A percentile compares a stretch with the other conserved stretches of the same genome.
phyloP scores from a whole-genome alignment of 768 basidiomycete species.

The Lactifluus subvellereus region DNA sequence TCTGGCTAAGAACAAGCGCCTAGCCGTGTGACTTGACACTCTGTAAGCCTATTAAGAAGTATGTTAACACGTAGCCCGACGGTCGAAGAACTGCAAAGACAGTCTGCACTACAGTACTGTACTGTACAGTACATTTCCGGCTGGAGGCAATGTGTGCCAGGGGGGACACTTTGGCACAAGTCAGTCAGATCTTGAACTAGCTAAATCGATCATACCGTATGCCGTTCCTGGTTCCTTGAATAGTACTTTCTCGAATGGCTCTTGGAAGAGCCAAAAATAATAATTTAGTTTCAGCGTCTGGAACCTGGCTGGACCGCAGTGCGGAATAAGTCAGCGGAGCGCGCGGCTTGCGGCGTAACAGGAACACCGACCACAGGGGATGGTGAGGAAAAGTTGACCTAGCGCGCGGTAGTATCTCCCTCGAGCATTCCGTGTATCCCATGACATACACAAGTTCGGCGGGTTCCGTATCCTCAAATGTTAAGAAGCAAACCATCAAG shows the following conservation, averaged over 20 bases:
- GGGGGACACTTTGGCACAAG: not conserved
- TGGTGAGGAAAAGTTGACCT: not conserved
- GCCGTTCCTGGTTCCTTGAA: slow-evolving; percentile 11
- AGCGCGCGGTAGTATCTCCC: not conserved
- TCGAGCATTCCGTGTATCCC: not conserved
- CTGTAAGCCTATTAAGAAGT: not conserved
- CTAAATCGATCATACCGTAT: not conserved
- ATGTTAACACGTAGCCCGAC: not conserved
- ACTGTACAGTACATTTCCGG: too few species aligned
- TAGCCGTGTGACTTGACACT: not conserved
- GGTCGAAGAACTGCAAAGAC: not conserved
- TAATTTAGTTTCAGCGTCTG: not conserved
- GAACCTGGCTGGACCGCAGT: not conserved
- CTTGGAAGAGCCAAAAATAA: not conserved
- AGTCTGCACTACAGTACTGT: not conserved
- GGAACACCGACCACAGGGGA: not conserved
- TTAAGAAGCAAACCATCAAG: not conserved
- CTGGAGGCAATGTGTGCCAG: not conserved
- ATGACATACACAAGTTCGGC: slow-evolving; percentile 4
- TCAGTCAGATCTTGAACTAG: slow-evolving; percentile 5
- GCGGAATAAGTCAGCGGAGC: not conserved
- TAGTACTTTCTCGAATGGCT: not conserved
- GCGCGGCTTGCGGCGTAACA: not conserved
- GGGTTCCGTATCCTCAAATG: slow-evolving; percentile 1
- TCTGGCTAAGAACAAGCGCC: too few species aligned